Evolutionary conservation across 805 yeast species (phyloP).

Genomic region (Wickerhamiella kurtzmanii): DNA sequence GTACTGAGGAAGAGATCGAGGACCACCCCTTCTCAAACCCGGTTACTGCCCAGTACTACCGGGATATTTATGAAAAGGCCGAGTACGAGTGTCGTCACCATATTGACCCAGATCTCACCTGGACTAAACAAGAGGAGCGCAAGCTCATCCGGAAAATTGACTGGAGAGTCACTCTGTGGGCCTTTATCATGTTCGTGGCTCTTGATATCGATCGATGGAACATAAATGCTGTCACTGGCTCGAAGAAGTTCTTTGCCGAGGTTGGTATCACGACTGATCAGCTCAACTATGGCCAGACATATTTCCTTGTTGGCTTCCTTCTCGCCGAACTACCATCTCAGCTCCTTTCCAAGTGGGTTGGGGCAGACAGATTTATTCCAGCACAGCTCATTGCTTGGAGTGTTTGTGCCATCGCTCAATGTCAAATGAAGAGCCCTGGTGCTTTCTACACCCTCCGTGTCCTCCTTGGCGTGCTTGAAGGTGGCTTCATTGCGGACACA

Average conservation of each 20-base stretch:
- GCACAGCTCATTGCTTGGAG: conserved; percentile 45
- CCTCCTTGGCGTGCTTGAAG: conserved; percentile 44
- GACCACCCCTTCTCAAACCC: conserved; percentile 1
- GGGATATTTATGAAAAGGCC: conserved; percentile 5
- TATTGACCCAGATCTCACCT: conserved; percentile 24
- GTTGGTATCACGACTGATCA: conserved; percentile 18
- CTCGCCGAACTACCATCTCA: conserved; percentile 55
- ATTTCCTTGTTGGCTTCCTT: conserved; percentile 37
- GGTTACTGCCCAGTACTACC: neutral
- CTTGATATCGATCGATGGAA: conserved; percentile 44
- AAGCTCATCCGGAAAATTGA: conserved; percentile 38
- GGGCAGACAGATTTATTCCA: conserved; percentile 54
- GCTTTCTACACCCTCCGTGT: conserved; percentile 38
- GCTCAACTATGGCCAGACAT: conserved; percentile 42
- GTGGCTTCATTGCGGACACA: conserved; percentile 32
- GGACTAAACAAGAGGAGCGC: conserved; percentile 19
- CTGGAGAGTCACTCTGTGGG: conserved; percentile 39
- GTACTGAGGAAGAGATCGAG: neutral
- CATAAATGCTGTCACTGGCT: conserved; percentile 32
- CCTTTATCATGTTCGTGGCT: conserved; percentile 42
- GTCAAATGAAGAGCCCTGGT: conserved; percentile 29
- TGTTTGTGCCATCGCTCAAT: conserved; percentile 40
- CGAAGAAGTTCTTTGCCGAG: conserved; percentile 5
- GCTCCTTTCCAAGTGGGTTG: conserved; percentile 44
- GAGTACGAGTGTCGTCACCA: conserved; percentile 39